These are phyloP conservation scores for Diphasiastrum complanatum DNA, from an alignment of 83 land plant genomes.

Conservation along the genomic window DNA sequence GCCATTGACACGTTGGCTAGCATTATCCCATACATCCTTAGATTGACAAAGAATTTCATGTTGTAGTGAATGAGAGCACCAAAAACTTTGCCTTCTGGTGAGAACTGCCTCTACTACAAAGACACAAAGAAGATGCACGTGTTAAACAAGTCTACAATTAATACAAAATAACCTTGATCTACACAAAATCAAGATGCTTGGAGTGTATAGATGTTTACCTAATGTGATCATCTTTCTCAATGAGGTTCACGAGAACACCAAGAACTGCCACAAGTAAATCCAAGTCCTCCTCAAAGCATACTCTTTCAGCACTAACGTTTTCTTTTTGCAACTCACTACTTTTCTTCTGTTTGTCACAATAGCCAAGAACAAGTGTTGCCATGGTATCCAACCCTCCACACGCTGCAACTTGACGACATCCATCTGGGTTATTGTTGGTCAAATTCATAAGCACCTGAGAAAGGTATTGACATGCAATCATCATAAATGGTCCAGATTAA, in stretches of 20 bases:
- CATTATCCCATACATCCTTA: too few species aligned
- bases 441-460: slow-evolving; percentile 94
- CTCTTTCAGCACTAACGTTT: slow-evolving; percentile 35
- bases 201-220: slow-evolving; percentile 68
- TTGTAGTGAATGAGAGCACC: too few species aligned
- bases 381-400: slow-evolving; percentile 78
- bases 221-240: slow-evolving; percentile 82
- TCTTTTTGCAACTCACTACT: slow-evolving; percentile 19
- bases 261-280: slow-evolving; percentile 90
- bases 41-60: too few species aligned
- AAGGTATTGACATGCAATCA: slow-evolving; percentile 1
- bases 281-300: slow-evolving; percentile 70
- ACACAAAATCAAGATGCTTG: too few species aligned
- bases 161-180: too few species aligned
- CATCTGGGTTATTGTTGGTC: slow-evolving; percentile 84
- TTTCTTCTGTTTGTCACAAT: slow-evolving; percentile 28
- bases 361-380: slow-evolving; percentile 60
- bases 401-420: slow-evolving; percentile 83
- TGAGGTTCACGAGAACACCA: slow-evolving; percentile 92
- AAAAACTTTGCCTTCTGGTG: too few species aligned
- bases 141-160: too few species aligned
- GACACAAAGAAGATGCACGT: not conserved
- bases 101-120: not conserved
- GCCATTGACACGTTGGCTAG: too few species aligned
- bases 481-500: too few species aligned